Conservation (phyloP, 1,284 basidiomycete genomes). For the Cryptococcus sp. region DNA sequence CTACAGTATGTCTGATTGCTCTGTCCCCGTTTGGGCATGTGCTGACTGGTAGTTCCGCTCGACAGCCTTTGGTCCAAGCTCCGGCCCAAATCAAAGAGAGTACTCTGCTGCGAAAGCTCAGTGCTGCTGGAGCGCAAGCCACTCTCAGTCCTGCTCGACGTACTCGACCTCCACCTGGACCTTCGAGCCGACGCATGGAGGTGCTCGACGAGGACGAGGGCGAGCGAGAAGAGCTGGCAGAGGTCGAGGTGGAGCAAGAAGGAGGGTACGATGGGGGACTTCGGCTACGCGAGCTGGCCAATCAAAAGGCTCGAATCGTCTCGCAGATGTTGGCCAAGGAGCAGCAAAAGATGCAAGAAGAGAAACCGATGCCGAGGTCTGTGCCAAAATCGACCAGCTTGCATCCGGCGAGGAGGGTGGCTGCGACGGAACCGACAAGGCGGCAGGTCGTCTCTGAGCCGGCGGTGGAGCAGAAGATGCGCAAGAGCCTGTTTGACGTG, state of each 20-base stretch:
- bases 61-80: constrained; percentile 78
- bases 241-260: constrained; percentile 37
- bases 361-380: background rate
- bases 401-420: constrained; percentile 16
- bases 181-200: constrained; percentile 44
- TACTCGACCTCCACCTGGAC: constrained; percentile 5
- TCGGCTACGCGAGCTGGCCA: constrained; percentile 54
- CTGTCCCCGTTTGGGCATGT: background rate
- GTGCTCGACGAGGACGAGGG: constrained; percentile 51
- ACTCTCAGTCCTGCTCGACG: constrained; percentile 39
- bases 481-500: constrained; percentile 45
- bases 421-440: constrained; percentile 5
- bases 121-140: constrained; percentile 37
- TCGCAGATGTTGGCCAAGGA: constrained; percentile 66
- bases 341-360: constrained; percentile 5
- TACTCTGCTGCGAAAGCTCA: constrained; percentile 55
- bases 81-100: constrained; percentile 51
- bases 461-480: constrained; percentile 22
- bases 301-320: constrained; percentile 81
- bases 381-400: constrained; percentile 16
- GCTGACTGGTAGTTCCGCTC: constrained; percentile 58
- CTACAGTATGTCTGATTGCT: constrained; percentile 49
- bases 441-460: too few relatives aligned
- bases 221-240: constrained; percentile 51
- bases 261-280: constrained; percentile 22